Evolutionary conservation across 2,329 filamentous ascomycete species (phyloP), one percentile per base, ranked within the genome.

Genomic region (Scytalidium lignicola): DNA sequence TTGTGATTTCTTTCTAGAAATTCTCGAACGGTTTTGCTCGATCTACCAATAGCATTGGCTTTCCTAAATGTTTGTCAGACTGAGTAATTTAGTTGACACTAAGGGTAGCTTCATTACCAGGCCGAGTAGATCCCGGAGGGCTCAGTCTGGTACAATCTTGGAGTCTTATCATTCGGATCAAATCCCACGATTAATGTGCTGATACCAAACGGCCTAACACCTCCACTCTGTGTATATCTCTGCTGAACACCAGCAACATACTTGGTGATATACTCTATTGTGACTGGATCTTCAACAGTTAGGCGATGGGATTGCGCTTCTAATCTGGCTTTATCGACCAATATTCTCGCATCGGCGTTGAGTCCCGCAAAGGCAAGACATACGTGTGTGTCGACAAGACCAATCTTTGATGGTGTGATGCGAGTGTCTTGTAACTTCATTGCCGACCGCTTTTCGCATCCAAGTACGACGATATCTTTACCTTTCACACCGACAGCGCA

Each of bases 401-500:
- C 90, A 70, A 99, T 96, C 80, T 99, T 99, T 61, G 93, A 97
- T 12, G 93, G 93, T 23, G 93, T 99, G 72, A 99, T 99, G 68
- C 93, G 87, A 51, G 95, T 99, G 72, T 99, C 93, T 79, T 99
- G 93, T 53, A 99, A 84, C 76, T 99, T 99, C 88, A 99, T 96
- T 28, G 93, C 93, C 47, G 93, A 97, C 62, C 92, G 85, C 81
- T 99, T 99, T 76, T 99, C 93, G 73, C 93, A 99, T 63, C 93
- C 93, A 44, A 99, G 79, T 23, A 99, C 93, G 29, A 99, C 93
- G 57, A 97, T 88, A 69, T 95, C 88, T 62, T 81, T 79, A 63
- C 93, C 93, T 76, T 99, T 99, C 60, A 99, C 92, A 61, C 91
- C 93, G 48, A 99, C 93, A 44, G 95, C 93, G 74, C 93, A 99